phyloP scores from a whole-genome alignment of 257 asterid genomes.

The Leptodermis oblonga region DNA sequence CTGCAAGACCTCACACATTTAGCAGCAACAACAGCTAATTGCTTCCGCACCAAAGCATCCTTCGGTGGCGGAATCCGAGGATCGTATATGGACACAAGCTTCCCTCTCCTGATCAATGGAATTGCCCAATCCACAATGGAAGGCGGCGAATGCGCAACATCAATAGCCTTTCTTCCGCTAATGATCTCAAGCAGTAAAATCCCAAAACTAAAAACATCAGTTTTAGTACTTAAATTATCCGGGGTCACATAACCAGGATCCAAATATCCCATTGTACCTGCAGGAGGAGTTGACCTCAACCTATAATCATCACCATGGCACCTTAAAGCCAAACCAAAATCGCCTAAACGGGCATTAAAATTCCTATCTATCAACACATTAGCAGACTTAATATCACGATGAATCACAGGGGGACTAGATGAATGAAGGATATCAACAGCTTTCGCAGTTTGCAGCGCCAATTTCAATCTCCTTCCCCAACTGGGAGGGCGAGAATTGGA shows the following conservation, averaged over 20 bases:
- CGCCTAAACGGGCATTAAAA: conserved; percentile 72
- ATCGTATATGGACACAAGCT: conserved; percentile 48
- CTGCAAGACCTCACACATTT: conserved; percentile 82
- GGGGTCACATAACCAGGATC: conserved; percentile 86
- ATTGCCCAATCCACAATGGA: conserved; percentile 85
- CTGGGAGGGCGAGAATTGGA: conserved; percentile 47
- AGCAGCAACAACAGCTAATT: conserved; percentile 65
- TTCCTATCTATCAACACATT: conserved; percentile 68
- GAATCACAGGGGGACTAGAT: conserved; percentile 62
- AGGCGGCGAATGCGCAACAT: conserved; percentile 68
- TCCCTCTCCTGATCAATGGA: conserved; percentile 80
- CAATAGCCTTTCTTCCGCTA: conserved; percentile 89
- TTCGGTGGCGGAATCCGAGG: conserved; percentile 61
- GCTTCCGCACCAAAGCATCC: conserved; percentile 61
- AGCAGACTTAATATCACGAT: conserved; percentile 80
- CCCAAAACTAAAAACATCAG: conserved; percentile 81
- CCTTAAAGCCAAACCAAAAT: conserved; percentile 76
- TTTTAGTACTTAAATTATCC: conserved; percentile 66
- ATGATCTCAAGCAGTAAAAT: conserved; percentile 75
- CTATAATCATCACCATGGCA: conserved; percentile 55
- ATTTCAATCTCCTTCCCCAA: conserved; percentile 74
- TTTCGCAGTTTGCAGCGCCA: conserved; percentile 69
- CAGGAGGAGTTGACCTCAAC: conserved; percentile 81
- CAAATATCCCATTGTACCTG: conserved; percentile 92
- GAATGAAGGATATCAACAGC: conserved; percentile 68